Conservation (phyloP, 805 yeast species). For the Kockiozyma suomiensis region DNA sequence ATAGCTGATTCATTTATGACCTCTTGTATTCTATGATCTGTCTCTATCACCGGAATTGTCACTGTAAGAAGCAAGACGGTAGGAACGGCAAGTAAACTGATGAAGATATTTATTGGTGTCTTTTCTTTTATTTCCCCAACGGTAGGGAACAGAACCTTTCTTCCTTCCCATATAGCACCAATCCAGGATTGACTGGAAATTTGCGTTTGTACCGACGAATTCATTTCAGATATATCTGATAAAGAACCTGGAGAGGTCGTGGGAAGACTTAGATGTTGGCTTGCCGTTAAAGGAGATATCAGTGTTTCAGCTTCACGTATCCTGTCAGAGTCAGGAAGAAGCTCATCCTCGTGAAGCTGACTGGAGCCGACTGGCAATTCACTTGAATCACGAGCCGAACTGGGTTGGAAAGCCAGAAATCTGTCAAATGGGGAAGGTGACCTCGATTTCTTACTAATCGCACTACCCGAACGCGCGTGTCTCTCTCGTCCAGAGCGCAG, state of each 20-base stretch:
- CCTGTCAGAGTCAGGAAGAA: conserved; percentile 9
- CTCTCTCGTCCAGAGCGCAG: background rate
- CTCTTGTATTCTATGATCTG: conserved; percentile 10
- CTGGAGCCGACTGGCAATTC: conserved; percentile 13
- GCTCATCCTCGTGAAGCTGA: conserved; percentile 13
- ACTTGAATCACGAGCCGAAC: background rate
- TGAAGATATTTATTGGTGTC: conserved; percentile 35
- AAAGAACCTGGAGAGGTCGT: background rate
- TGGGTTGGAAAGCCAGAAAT: conserved; percentile 27
- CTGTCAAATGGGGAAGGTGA: conserved; percentile 31
- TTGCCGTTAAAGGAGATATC: background rate
- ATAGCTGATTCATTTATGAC: background rate
- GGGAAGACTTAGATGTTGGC: conserved; percentile 7
- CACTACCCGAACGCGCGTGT: background rate
- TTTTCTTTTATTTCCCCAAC: conserved; percentile 36
- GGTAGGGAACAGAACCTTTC: conserved; percentile 40
- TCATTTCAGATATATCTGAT: conserved; percentile 17
- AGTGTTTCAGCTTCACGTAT: background rate
- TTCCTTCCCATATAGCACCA: background rate
- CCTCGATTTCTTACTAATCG: conserved; percentile 11
- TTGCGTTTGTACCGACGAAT: background rate
- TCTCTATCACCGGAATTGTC: conserved; percentile 42
- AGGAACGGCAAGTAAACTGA: conserved; percentile 41
- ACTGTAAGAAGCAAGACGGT: conserved; percentile 40
- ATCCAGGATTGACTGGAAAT: background rate